Percentiles rank a stretch among this genome's conserved stretches.
These are phyloP conservation scores for Dothideomycetes sp. DNA, from an alignment of 2,329 filamentous ascomycete species.

Conservation along the genomic window DNA sequence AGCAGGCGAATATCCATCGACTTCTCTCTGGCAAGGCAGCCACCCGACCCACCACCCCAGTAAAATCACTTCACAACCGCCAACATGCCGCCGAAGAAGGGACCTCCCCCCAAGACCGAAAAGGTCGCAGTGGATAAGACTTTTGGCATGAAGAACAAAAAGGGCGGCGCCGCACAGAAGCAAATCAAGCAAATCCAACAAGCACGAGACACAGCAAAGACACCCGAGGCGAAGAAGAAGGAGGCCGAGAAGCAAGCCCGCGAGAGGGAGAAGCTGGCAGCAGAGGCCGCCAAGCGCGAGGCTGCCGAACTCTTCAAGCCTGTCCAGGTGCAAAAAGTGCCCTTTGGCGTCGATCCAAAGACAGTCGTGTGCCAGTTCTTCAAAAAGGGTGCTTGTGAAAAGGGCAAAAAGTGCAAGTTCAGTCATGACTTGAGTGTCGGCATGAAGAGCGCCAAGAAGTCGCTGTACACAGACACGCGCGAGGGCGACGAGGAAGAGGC, in stretches of 20 bases:
- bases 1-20: too few species aligned
- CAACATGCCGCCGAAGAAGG: conserved; percentile 62
- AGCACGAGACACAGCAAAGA: conserved; percentile 62
- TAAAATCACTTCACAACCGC: conserved; percentile 15
- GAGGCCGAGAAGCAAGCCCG: conserved; percentile 52
- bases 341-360: conserved; percentile 96
- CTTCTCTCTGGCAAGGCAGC: conserved; percentile 8
- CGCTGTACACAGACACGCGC: conserved; percentile 77
- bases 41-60: conserved; percentile 5
- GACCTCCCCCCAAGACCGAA: conserved; percentile 34
- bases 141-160: conserved; percentile 99
- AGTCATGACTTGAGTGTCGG: conserved; percentile 82
- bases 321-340: conserved; percentile 92
- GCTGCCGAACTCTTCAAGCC: conserved; percentile 77
- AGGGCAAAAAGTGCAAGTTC: conserved; percentile 96
- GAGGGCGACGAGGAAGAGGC: conserved; percentile 59
- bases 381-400: conserved; percentile 96
- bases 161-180: conserved; percentile 81
- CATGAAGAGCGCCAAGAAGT: conserved; percentile 85
- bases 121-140: conserved; percentile 85
- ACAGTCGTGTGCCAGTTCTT: conserved; percentile 93
- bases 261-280: conserved; percentile 82
- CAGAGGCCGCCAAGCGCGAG: conserved; percentile 74
- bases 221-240: conserved; percentile 79
- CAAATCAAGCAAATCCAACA: conserved; percentile 75